Evolutionary conservation across 345 rosid species (phyloP).

Genomic region (Anacardium occidentale): DNA sequence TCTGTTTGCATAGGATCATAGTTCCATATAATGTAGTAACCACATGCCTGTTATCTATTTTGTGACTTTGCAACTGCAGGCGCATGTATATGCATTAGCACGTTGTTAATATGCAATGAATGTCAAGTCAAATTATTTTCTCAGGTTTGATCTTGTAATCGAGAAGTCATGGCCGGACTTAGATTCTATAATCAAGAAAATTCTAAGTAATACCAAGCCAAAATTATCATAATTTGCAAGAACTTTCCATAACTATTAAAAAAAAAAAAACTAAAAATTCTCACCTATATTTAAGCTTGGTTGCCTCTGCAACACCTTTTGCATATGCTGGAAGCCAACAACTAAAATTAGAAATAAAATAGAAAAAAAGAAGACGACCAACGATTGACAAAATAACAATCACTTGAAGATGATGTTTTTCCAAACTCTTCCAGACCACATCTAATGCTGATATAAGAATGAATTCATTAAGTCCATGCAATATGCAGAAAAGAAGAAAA

Average conservation of each 20-base stretch:
- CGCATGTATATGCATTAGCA: neutral
- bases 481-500: slow-evolving; percentile 1
- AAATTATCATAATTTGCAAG: slow-evolving; percentile 29
- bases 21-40: neutral
- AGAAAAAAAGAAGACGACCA: neutral
- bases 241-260: neutral
- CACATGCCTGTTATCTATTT: neutral
- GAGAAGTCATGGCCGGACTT: neutral
- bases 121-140: neutral
- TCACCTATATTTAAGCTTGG: slow-evolving; percentile 67
- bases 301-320: slow-evolving; percentile 78
- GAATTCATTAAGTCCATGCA: neutral
- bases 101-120: neutral
- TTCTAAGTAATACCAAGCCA: slow-evolving; percentile 19
- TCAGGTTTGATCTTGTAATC: neutral
- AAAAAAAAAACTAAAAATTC: neutral
- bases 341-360: neutral
- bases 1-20: neutral
- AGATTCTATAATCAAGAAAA: slow-evolving; percentile 19
- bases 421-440: slow-evolving; percentile 1
- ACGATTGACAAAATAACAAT: neutral
- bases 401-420: neutral
- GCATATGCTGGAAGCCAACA: slow-evolving; percentile 46
- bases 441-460: neutral
- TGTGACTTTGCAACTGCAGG: neutral